Percentiles rank a stretch among this genome's conserved stretches.
Conservation (phyloP, 164 flowering plant species). For the Magnolia sinica region DNA sequence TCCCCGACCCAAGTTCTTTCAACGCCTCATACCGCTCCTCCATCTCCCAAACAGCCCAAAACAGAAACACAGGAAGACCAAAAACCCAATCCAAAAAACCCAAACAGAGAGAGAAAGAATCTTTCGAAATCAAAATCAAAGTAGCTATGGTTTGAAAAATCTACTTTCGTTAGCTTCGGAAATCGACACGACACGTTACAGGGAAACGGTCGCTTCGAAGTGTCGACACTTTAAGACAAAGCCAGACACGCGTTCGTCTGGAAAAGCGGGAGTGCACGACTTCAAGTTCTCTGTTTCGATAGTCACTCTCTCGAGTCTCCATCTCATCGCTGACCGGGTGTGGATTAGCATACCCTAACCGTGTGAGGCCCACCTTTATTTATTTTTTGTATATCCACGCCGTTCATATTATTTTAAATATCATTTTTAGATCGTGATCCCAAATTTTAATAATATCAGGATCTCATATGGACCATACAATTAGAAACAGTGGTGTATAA, state of each 20-base stretch:
- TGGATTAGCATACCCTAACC: too few species aligned
- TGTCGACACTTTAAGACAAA: background rate
- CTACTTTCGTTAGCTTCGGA: background rate
- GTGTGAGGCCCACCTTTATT: too few species aligned
- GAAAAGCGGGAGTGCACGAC: background rate
- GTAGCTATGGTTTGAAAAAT: background rate
- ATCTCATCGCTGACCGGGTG: too few species aligned
- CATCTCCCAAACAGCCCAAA: slow-evolving; percentile 17
- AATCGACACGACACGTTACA: background rate
- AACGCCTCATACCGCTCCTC: slow-evolving; percentile 49
- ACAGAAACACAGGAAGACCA: background rate
- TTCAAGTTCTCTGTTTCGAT: background rate
- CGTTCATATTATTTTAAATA: too few species aligned
- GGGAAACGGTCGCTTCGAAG: background rate
- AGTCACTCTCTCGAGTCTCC: too few species aligned
- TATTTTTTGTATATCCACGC: too few species aligned
- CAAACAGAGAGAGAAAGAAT: background rate
- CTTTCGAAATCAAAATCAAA: background rate
- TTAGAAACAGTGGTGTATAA: too few species aligned
- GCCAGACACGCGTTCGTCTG: background rate
- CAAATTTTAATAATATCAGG: too few species aligned
- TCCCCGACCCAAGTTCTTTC: slow-evolving; percentile 51
- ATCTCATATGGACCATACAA: too few species aligned
- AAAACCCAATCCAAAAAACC: background rate
- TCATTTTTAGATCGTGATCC: too few species aligned